phyloP scores from a whole-genome alignment of 2,329 filamentous ascomycete genomes.

The Pseudocercospora ulei region DNA sequence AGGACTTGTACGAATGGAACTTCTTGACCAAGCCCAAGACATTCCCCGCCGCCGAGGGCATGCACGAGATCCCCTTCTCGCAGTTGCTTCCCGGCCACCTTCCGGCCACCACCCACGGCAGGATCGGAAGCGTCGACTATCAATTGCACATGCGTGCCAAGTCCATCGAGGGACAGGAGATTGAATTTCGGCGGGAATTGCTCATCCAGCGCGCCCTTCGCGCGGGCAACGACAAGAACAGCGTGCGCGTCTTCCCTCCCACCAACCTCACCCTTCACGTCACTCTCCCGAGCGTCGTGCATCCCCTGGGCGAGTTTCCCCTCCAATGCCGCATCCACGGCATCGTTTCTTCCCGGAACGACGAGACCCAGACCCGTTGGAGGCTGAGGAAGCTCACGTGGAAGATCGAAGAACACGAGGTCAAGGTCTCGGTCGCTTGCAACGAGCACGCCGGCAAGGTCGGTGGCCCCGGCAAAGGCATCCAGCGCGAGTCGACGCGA shows the following conservation, averaged over 20 bases:
- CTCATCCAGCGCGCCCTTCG: slow-evolving; percentile 70
- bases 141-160: slow-evolving; percentile 60
- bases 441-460: slow-evolving; percentile 60
- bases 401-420: slow-evolving; percentile 81
- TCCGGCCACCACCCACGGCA: slow-evolving; percentile 70
- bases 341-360: slow-evolving; percentile 58
- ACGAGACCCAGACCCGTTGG: slow-evolving; percentile 67
- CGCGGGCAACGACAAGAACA: slow-evolving; percentile 72
- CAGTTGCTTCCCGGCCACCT: slow-evolving; percentile 74
- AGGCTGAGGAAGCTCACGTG: slow-evolving; percentile 83
- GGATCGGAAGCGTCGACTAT: slow-evolving; percentile 66
- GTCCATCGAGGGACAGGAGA: slow-evolving; percentile 50
- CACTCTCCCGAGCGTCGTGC: slow-evolving; percentile 69
- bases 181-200: slow-evolving; percentile 58
- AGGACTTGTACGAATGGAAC: slow-evolving; percentile 67
- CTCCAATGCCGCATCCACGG: slow-evolving; percentile 75
- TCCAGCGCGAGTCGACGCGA: slow-evolving; percentile 63
- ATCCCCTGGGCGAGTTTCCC: slow-evolving; percentile 73
- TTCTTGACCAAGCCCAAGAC: slow-evolving; percentile 52
- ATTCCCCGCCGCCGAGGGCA: slow-evolving; percentile 43
- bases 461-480: slow-evolving; percentile 57
- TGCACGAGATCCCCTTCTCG: slow-evolving; percentile 80
- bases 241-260: slow-evolving; percentile 86
- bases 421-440: slow-evolving; percentile 70
- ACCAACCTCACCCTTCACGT: slow-evolving; percentile 85